phyloP scores from a whole-genome alignment of 2,329 filamentous ascomycete species.

The Talaromyces sp. region DNA sequence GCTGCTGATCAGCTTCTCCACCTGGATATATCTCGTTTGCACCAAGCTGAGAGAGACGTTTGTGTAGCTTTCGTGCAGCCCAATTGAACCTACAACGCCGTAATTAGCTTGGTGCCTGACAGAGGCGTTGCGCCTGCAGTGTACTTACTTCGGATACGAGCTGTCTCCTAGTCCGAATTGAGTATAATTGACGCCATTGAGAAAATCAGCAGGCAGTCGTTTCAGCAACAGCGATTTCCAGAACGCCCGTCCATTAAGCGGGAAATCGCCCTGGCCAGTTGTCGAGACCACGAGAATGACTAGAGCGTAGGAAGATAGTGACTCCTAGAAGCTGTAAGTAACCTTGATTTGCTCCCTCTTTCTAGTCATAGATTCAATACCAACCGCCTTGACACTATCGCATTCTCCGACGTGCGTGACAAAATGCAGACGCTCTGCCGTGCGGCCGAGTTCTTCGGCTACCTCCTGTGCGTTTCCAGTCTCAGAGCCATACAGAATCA shows the following conservation, averaged over 20 bases:
- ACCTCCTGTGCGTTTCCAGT: constrained; percentile 91
- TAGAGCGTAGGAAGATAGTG: constrained; percentile 29
- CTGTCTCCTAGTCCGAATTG: constrained; percentile 91
- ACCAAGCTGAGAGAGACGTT: constrained; percentile 76
- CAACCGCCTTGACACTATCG: constrained; percentile 67
- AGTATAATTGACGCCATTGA: constrained; percentile 66
- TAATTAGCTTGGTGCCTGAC: background rate
- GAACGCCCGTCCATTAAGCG: constrained; percentile 71
- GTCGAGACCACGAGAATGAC: constrained; percentile 78
- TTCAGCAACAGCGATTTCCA: constrained; percentile 82
- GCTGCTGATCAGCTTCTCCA: constrained; percentile 89
- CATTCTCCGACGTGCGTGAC: constrained; percentile 68
- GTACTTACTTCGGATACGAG: constrained; percentile 78
- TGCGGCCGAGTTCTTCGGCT: constrained; percentile 72
- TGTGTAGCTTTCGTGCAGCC: constrained; percentile 81
- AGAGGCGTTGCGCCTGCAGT: background rate
- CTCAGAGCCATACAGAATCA: constrained; percentile 89
- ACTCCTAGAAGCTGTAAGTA: constrained; percentile 19
- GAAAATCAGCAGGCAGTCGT: constrained; percentile 64
- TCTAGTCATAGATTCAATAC: background rate
- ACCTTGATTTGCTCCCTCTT: background rate
- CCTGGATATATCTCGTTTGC: constrained; percentile 68
- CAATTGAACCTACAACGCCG: constrained; percentile 68
- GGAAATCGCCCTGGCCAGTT: constrained; percentile 90
- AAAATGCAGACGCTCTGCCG: constrained; percentile 74